Conservation (phyloP, 176 grass and related monocot species). For the Urochloa ruziziensis region DNA sequence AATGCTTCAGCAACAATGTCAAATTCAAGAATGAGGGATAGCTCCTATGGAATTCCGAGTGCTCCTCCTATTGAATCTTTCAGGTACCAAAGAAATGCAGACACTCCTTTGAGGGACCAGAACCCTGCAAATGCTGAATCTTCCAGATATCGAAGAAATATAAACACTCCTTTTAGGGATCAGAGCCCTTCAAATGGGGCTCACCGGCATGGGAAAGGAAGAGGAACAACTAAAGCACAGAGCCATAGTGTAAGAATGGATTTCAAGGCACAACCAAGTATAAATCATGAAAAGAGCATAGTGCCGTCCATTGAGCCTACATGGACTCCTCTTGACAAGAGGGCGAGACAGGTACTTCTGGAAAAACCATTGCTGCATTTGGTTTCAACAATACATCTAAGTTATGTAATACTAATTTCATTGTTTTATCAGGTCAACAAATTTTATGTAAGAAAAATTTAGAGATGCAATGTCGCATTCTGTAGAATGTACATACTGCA, state of each 20-base stretch:
- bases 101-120: conserved; percentile 32
- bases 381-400: neutral
- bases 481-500: neutral
- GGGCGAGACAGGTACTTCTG: conserved; percentile 71
- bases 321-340: conserved; percentile 93
- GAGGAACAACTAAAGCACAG: conserved; percentile 36
- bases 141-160: conserved; percentile 51
- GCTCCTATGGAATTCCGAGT: conserved; percentile 40
- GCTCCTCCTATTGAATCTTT: conserved; percentile 64
- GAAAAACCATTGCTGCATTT: neutral
- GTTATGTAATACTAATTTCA: neutral
- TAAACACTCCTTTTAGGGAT: conserved; percentile 33
- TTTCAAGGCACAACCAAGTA: conserved; percentile 40
- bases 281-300: conserved; percentile 44
- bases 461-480: neutral
- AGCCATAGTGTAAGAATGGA: conserved; percentile 45
- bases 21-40: conserved; percentile 37
- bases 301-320: conserved; percentile 45
- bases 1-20: conserved; percentile 35
- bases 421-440: neutral
- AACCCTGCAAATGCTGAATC: conserved; percentile 41
- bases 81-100: conserved; percentile 49
- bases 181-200: conserved; percentile 27
- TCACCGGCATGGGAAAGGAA: conserved; percentile 23
- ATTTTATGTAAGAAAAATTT: neutral